Evolutionary conservation across 148 eudicot species (phyloP).

Genomic region (Camellia granthamiana): DNA sequence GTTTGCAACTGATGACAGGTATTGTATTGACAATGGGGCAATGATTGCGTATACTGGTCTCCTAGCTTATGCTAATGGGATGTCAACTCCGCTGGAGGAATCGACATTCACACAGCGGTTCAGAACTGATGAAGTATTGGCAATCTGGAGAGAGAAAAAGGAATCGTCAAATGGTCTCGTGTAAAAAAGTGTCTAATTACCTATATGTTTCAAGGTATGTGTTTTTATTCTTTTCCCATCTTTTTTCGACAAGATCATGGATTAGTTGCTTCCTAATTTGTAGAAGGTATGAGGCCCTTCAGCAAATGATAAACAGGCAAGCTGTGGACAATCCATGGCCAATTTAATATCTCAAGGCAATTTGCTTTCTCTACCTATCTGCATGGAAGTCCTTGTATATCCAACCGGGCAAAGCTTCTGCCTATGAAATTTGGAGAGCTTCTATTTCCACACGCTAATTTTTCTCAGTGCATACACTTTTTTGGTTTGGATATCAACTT

Average conservation of each 20-base stretch:
- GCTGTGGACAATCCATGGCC: neutral
- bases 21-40: constrained; percentile 85
- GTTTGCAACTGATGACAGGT: constrained; percentile 79
- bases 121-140: constrained; percentile 86
- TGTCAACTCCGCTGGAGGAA: constrained; percentile 66
- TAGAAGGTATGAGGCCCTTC: neutral
- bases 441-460: too few species aligned
- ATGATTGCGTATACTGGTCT: constrained; percentile 94
- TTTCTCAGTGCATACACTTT: too few species aligned
- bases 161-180: constrained; percentile 22
- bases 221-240: neutral
- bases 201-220: neutral
- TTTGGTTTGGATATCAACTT: too few species aligned
- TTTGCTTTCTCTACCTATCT: neutral
- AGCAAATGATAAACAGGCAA: neutral
- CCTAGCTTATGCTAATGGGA: constrained; percentile 67
- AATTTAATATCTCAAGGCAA: neutral
- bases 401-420: neutral
- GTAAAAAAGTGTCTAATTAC: constrained; percentile 5
- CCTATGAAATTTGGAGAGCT: too few species aligned
- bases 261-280: neutral
- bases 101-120: constrained; percentile 84
- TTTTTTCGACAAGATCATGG: neutral
- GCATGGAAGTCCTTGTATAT: neutral
- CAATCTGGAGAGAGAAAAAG: constrained; percentile 69